phyloP scores from a whole-genome alignment of 192 early-diverging fungal genomes.

The Glomus cerebriforme region DNA sequence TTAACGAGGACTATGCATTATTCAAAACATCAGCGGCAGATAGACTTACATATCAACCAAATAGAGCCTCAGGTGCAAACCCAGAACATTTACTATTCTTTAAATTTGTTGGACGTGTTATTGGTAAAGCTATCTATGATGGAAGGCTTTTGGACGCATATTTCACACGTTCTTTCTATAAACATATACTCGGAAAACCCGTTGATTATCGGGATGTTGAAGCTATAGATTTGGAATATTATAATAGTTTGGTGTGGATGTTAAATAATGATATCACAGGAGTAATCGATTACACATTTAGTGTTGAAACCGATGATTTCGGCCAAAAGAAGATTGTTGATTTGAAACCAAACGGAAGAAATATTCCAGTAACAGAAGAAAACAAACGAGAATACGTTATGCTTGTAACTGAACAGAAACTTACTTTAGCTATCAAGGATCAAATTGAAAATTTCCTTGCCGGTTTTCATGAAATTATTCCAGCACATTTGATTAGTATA shows the following conservation, averaged over 20 bases:
- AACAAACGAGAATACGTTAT: conserved; percentile 98
- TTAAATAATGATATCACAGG: conserved; percentile 95
- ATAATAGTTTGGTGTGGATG: conserved; percentile 98
- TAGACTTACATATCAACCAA: conserved; percentile 97
- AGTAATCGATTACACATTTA: conserved; percentile 93
- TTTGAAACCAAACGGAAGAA: conserved; percentile 82
- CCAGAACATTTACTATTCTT: conserved; percentile 95
- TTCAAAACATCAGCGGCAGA: conserved; percentile 96
- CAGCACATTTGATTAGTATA: conserved; percentile 87
- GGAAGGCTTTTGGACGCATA: conserved; percentile 92
- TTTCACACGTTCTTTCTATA: conserved; percentile 99
- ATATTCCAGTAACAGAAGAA: conserved; percentile 89
- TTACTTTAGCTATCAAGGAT: conserved; percentile 89
- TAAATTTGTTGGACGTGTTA: conserved; percentile 97
- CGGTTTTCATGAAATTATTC: conserved; percentile 97
- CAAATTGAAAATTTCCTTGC: conserved; percentile 92
- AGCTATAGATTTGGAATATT: conserved; percentile 95
- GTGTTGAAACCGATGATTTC: conserved; percentile 92
- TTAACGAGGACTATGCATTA: conserved; percentile 97
- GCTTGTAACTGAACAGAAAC: conserved; percentile 88
- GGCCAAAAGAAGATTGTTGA: conserved; percentile 85
- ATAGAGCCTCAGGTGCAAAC: conserved; percentile 88
- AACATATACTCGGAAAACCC: conserved; percentile 87
- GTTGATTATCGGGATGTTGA: conserved; percentile 99
- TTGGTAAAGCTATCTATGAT: conserved; percentile 99